These are phyloP conservation scores for Podosphaera xanthii DNA, from an alignment of 2,329 filamentous ascomycete species.

Conservation along the genomic window DNA sequence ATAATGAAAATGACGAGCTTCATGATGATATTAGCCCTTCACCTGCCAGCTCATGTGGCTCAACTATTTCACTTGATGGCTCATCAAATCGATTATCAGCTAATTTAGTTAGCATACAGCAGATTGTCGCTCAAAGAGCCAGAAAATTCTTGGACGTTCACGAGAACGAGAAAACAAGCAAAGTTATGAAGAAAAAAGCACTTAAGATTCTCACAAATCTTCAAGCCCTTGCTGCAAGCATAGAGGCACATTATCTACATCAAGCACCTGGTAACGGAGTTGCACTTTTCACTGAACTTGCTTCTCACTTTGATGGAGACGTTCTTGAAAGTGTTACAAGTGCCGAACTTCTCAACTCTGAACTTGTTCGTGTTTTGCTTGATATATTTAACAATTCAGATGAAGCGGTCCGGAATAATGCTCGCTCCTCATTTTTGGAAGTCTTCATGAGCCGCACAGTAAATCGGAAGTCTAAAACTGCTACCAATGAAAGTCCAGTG, in stretches of 20 bases:
- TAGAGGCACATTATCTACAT: slow-evolving; percentile 46
- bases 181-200: slow-evolving; percentile 58
- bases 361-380: slow-evolving; percentile 65
- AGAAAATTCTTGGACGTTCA: slow-evolving; percentile 68
- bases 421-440: slow-evolving; percentile 66
- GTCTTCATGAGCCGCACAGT: slow-evolving; percentile 69
- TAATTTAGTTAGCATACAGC: slow-evolving; percentile 35
- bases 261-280: slow-evolving; percentile 32
- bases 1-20: slow-evolving; percentile 27
- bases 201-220: slow-evolving; percentile 51
- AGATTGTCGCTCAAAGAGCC: slow-evolving; percentile 53
- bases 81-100: slow-evolving; percentile 26
- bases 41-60: slow-evolving; percentile 30
- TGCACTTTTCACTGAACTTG: slow-evolving; percentile 50
- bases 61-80: slow-evolving; percentile 39
- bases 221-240: slow-evolving; percentile 45
- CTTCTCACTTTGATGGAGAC: slow-evolving; percentile 70
- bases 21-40: slow-evolving; percentile 22
- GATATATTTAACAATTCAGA: slow-evolving; percentile 57
- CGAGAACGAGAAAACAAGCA: slow-evolving; percentile 50
- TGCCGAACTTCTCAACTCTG: slow-evolving; percentile 76
- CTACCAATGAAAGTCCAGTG: slow-evolving; percentile 42
- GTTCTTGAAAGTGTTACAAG: slow-evolving; percentile 86
- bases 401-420: slow-evolving; percentile 35
- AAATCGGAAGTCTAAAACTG: slow-evolving; percentile 36